phyloP scores from a whole-genome alignment of 192 early-diverging fungal species.

The Podochytrium sp. region DNA sequence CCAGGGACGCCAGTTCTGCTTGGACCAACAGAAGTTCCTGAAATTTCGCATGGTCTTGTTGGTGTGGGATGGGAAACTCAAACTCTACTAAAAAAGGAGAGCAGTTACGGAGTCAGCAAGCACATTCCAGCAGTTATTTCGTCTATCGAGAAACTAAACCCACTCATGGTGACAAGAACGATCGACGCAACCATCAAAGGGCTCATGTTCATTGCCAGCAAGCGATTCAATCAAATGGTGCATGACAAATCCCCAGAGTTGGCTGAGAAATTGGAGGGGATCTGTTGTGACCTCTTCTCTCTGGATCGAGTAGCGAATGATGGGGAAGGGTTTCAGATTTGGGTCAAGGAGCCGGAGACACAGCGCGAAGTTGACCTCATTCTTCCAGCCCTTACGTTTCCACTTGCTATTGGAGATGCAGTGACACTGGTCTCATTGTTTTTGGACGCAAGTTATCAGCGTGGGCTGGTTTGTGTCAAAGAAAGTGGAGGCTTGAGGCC shows the following conservation, averaged over 20 bases:
- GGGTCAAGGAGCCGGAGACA: too few relatives aligned
- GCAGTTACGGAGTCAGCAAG: background rate
- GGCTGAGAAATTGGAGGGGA: background rate
- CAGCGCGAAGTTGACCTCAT: too few relatives aligned
- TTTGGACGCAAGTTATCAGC: too few relatives aligned
- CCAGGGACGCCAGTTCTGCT: background rate
- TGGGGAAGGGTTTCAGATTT: background rate
- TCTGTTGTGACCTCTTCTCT: background rate
- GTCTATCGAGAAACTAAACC: background rate
- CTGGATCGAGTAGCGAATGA: background rate
- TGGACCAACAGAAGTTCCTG: background rate
- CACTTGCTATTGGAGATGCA: too few relatives aligned
- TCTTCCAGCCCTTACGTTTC: too few relatives aligned
- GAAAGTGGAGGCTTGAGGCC: too few relatives aligned
- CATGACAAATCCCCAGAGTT: background rate
- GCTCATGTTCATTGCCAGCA: background rate
- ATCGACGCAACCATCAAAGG: background rate
- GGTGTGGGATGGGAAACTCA: background rate
- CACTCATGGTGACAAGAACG: background rate
- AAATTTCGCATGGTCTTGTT: background rate
- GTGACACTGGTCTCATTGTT: too few relatives aligned
- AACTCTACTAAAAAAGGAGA: background rate
- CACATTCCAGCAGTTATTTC: background rate
- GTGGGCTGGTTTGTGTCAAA: too few relatives aligned
- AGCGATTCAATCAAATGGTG: background rate